Percentiles rank a stretch among this genome's conserved stretches.
phyloP scores from a whole-genome alignment of 108 stramenopile species.

The Nitzschia sp. region DNA sequence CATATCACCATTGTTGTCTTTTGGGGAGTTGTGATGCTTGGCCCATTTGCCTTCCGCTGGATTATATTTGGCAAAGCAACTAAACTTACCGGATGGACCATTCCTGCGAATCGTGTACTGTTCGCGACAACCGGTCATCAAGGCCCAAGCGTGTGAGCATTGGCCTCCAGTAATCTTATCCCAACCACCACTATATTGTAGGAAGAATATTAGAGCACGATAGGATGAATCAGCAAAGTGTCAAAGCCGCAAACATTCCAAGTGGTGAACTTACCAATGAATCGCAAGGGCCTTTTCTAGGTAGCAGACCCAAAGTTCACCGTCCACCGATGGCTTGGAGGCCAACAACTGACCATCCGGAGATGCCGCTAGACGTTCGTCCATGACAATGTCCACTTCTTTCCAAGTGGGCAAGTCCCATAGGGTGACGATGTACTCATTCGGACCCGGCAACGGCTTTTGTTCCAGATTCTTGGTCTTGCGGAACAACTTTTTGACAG shows the following conservation, averaged over 20 bases:
- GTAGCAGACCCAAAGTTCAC: slow-evolving; percentile 27
- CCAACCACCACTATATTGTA: slow-evolving; percentile 20
- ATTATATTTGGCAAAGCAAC: slow-evolving; percentile 24
- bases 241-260: not conserved
- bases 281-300: slow-evolving; percentile 26
- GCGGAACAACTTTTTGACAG: slow-evolving; percentile 23
- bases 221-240: not conserved
- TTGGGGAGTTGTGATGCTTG: slow-evolving; percentile 10
- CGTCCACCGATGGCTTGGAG: slow-evolving; percentile 23
- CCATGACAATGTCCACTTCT: slow-evolving; percentile 28
- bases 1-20: not conserved
- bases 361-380: slow-evolving; percentile 13
- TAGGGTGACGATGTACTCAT: slow-evolving; percentile 24
- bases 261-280: slow-evolving; percentile 13
- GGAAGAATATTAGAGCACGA: not conserved
- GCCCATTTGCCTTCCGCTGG: slow-evolving; percentile 9
- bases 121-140: slow-evolving; percentile 20
- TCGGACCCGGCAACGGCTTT: slow-evolving; percentile 11
- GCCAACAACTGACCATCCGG: slow-evolving; percentile 9
- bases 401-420: slow-evolving; percentile 26
- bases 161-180: slow-evolving; percentile 25
- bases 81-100: not conserved
- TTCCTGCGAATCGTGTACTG: slow-evolving; percentile 19
- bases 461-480: slow-evolving; percentile 18
- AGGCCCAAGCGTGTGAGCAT: slow-evolving; percentile 24